phyloP scores from a whole-genome alignment of 2,329 filamentous ascomycete genomes.

The Monilinia laxa region DNA sequence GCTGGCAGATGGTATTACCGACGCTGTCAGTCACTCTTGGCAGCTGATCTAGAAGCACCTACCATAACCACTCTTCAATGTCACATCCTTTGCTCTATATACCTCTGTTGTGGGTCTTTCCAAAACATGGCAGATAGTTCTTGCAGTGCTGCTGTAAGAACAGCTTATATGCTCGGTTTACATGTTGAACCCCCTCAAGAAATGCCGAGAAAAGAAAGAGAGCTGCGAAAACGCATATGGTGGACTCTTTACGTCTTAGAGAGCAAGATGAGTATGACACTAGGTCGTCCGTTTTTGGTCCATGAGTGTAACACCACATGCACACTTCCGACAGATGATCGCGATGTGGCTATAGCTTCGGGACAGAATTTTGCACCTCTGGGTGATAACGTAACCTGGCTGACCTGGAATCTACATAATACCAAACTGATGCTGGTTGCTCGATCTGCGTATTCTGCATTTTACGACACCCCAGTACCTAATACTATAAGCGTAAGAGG shows the following conservation, averaged over 20 bases:
- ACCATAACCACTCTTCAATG: conserved; percentile 45
- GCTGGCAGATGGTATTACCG: conserved; percentile 45
- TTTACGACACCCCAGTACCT: conserved; percentile 37
- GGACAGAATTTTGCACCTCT: conserved; percentile 38
- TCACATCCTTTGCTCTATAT: conserved; percentile 43
- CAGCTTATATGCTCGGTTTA: conserved; percentile 44
- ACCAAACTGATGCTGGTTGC: conserved; percentile 40
- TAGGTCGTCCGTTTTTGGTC: conserved; percentile 42
- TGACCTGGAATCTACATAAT: conserved; percentile 39
- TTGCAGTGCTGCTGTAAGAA: conserved; percentile 41
- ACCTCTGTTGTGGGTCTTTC: conserved; percentile 44
- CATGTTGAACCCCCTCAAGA: conserved; percentile 43
- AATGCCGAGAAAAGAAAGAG: conserved; percentile 39
- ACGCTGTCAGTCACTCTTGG: conserved; percentile 43
- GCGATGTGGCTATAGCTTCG: conserved; percentile 33
- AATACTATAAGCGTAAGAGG: conserved; percentile 31
- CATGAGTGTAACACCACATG: conserved; percentile 37
- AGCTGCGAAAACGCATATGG: conserved; percentile 49
- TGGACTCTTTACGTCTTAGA: conserved; percentile 48
- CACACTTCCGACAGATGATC: conserved; percentile 41
- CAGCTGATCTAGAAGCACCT: conserved; percentile 43
- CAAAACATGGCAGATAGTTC: conserved; percentile 44
- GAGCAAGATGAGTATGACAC: conserved; percentile 42
- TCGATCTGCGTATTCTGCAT: conserved; percentile 38
- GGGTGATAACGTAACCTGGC: conserved; percentile 40